Base-by-base conservation (phyloP, 2,329 filamentous ascomycete species). In the Lecanoromycetidae sp. region DNA sequence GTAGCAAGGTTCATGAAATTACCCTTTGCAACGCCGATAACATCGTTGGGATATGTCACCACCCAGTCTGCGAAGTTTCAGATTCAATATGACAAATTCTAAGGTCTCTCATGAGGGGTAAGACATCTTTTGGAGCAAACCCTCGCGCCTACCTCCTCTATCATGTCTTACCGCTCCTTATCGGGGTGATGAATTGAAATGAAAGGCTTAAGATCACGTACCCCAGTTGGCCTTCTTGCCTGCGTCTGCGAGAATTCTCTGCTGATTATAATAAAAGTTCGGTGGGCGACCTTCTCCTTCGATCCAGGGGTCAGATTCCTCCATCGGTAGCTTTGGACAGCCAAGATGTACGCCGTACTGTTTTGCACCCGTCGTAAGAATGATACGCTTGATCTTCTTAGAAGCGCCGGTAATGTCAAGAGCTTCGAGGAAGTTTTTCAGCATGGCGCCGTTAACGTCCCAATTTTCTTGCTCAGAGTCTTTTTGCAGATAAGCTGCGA, bases 341-440 rank as follows among this genome's bases (percentile, higher is more conserved):
- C 71, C 70, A 2, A 74, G 62, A 51, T 76, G 72, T 3, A 75
- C 69, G 20, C 71, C 70, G 54, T 75, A 76, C 44, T 76, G 71
- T 54, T 75, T 75, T 29, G 63, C 57, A 1, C 71, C 71, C 0
- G 65, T 69, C 5, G 71, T 68, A 8, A 75, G 61, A 19, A 74
- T 57, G 47, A 75, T 62, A n/a, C 67, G 63, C 53, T 72, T 70
- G 37, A 75, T 54, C 10, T 62, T 59, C 37, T 61, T 61, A 29
- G 61, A 58, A 3, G 65, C 64, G 0, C 66, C 67, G 1, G 64
- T 69, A 13, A 64, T 61, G 1, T 63, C 61, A 7, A 75, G 60
- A 0, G 70, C 69, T 1, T 58, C 46, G 19, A 75, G 60, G 57
- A 75, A 74, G 56, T 70, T 72, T 34, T 60, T 55, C 5, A 75